phyloP scores from a whole-genome alignment of 805 yeast species.

The Jamesozyma piceae region DNA sequence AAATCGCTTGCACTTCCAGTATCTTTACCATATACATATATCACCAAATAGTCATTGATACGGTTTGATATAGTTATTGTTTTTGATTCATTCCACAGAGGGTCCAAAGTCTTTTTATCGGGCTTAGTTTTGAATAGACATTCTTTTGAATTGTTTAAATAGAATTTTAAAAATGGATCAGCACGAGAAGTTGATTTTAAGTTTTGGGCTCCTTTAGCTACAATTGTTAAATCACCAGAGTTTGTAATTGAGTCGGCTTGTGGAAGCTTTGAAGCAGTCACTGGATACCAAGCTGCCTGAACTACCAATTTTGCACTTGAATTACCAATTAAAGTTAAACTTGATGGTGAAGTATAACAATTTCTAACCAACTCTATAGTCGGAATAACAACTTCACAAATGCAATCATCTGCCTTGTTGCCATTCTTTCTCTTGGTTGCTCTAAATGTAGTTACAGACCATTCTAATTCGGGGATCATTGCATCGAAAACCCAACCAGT shows the following conservation, averaged over 20 bases:
- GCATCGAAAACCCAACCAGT: constrained; percentile 52
- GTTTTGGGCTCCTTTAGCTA: constrained; percentile 48
- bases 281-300: constrained; percentile 67
- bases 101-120: constrained; percentile 73
- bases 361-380: constrained; percentile 52
- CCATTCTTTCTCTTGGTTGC: constrained; percentile 43
- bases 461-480: constrained; percentile 60
- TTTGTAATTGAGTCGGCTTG: constrained; percentile 61
- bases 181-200: constrained; percentile 75
- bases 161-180: constrained; percentile 72
- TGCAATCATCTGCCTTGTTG: constrained; percentile 43
- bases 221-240: constrained; percentile 56
- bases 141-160: constrained; percentile 48
- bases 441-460: constrained; percentile 54
- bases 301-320: constrained; percentile 42
- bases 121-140: constrained; percentile 61
- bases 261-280: constrained; percentile 48
- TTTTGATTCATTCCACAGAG: constrained; percentile 68
- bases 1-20: constrained; percentile 74
- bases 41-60: constrained; percentile 44
- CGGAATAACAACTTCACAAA: constrained; percentile 53
- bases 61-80: constrained; percentile 48
- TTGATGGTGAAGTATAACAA: constrained; percentile 47
- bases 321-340: constrained; percentile 44
- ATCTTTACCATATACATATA: constrained; percentile 77